Percentiles rank a stretch among this genome's conserved stretches.
Conservation (phyloP, 208 protist genomes). For the Naegleria lovaniensis region DNA sequence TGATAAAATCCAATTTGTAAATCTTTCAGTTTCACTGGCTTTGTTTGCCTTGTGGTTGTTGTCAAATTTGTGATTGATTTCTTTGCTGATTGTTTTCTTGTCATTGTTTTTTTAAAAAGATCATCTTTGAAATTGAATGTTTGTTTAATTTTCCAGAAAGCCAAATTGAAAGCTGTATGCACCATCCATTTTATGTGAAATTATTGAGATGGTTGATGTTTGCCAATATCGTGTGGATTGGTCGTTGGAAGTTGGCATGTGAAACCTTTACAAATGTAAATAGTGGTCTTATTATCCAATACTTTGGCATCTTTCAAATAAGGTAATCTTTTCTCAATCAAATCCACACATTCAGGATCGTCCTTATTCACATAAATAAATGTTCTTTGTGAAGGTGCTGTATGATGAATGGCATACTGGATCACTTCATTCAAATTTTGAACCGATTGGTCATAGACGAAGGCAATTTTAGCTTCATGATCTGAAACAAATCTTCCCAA, state of each 20-base stretch:
- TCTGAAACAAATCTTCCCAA: background rate
- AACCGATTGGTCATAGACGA: background rate
- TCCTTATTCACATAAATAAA: background rate
- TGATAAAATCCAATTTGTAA: too few species aligned
- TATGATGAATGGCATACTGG: background rate
- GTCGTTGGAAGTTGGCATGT: conserved; percentile 3
- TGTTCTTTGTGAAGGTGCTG: background rate
- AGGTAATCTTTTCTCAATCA: background rate
- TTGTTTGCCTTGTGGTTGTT: too few species aligned
- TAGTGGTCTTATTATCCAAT: background rate
- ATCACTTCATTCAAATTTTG: background rate
- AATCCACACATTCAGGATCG: background rate
- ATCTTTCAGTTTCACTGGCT: too few species aligned
- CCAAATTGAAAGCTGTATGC: too few species aligned
- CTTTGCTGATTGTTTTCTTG: too few species aligned
- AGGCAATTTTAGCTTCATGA: background rate
- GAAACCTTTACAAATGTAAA: background rate
- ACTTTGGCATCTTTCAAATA: background rate
- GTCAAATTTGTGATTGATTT: too few species aligned
- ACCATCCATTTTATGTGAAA: too few species aligned
- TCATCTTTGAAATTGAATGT: too few species aligned
- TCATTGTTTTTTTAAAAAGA: too few species aligned
- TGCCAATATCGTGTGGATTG: too few species aligned
- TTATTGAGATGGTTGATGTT: too few species aligned
- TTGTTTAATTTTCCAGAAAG: too few species aligned